Evolutionary conservation across 495 filamentous ascomycete genomes (phyloP), one percentile per base, ranked within the genome.

Genomic region (Xylaria bambusicola): DNA sequence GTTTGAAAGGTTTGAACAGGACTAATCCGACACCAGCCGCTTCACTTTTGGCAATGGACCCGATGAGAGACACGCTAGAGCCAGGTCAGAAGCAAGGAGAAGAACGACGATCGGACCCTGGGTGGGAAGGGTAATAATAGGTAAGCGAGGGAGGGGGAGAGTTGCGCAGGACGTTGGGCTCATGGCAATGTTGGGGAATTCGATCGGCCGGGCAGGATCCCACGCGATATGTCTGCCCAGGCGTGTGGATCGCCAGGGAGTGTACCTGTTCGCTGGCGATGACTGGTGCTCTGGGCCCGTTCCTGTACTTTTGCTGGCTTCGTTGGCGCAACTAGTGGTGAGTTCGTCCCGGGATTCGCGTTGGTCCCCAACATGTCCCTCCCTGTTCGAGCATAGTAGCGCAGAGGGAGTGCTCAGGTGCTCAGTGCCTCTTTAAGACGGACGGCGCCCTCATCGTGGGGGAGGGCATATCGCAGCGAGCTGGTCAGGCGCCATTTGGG

Each of bases 21-120:
- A 58, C 46, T 7, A 44, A 29, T 51, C 35, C 18, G 9, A 58
- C 38, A 24, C 10, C 24, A 51, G 56, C 27, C 18, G 56, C 56
- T 58, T 58, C 47, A 58, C 56, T 51, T 58, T 58, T 31, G 47
- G 46, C 46, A 58, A 42, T 51, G 47, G 47, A 26, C 18, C 56
- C 35, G 46, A 51, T 10, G 56, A 33, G 36, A 41, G 46, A 58
- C 47, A 51, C 38, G 46, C 42, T 40, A 58, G 45, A 41, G 18
- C 55, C 45, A 51, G 38, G 36, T 41, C 29, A 33, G 46, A 27
- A 50, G 33, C 33, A 24, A 58, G 56, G 27, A 46, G 10, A n/a
- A n/a, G 12, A 24, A 44, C 33, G 38, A 51, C 18, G 56, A 44
- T 58, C 35, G 38, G 56, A 40, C 36, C 52, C n/a, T 20, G 26